phyloP scores from a whole-genome alignment of 2,329 filamentous ascomycete genomes.

The Chalaropsis thielavioides region DNA sequence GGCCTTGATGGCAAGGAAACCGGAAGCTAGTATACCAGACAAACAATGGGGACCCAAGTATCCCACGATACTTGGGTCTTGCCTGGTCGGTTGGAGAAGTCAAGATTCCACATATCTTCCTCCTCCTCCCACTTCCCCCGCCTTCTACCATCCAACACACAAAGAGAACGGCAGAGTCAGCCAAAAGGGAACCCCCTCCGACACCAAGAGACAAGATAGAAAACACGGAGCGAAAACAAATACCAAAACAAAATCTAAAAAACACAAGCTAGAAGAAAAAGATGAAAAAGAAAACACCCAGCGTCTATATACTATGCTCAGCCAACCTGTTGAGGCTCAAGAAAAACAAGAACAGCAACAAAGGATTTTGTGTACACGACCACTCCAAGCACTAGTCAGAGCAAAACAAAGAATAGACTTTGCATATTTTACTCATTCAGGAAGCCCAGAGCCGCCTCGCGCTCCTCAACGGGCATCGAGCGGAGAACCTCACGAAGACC shows the following conservation, averaged over 20 bases:
- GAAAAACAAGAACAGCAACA: slow-evolving; percentile 7
- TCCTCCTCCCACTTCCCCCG: neutral
- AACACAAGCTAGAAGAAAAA: neutral
- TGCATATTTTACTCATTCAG: slow-evolving; percentile 29
- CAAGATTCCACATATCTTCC: slow-evolving; percentile 16
- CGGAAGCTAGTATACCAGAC: neutral
- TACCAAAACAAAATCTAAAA: neutral
- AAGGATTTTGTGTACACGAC: neutral
- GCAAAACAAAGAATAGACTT: neutral
- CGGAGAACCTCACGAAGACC: slow-evolving; percentile 75
- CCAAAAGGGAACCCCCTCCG: neutral
- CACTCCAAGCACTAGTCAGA: neutral
- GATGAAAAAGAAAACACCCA: slow-evolving; percentile 7
- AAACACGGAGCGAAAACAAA: neutral
- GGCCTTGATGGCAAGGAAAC: neutral
- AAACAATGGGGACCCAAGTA: slow-evolving; percentile 3
- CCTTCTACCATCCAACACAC: neutral
- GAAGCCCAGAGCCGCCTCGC: slow-evolving; percentile 62
- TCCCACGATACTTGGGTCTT: slow-evolving; percentile 16
- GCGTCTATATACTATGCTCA: slow-evolving; percentile 1
- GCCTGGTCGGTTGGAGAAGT: neutral
- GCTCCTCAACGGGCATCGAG: slow-evolving; percentile 77
- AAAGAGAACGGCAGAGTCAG: neutral
- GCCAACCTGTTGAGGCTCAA: neutral
- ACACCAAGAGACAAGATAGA: neutral